Evolutionary conservation across 768 basidiomycete genomes (phyloP), one percentile per base, ranked within the genome.

Genomic region (Lanmaoa pseudosensibilis): DNA sequence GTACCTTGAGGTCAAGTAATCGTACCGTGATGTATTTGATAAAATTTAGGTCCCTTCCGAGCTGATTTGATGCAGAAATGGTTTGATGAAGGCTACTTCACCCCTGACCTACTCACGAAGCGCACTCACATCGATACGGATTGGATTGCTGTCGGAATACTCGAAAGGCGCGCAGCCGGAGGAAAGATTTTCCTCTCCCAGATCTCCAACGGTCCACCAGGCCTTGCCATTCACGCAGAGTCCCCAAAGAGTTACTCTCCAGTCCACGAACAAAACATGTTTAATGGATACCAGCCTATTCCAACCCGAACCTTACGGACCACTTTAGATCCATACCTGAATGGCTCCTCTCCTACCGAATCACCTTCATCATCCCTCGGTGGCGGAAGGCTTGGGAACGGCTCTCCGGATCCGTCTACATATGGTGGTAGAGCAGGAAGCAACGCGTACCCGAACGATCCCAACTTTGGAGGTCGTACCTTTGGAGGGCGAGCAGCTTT

Each of bases 61-160:
- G 92, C 92, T 27, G 84, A 88, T 58, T 63, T 89, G 52, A 96
- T 98, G 94, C 94, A 96, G 75, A 91, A 91, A 66, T 97, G 94
- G 94, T 87, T 86, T 68, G 85, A 92, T 49, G 90, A 89, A 64
- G 90, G 91, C 16, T 98, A 95, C 73, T 98, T 98, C 66, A 77
- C 83, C 10, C 76, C 85, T 27, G 87, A 92, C 59, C 80, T 98
- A 25, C 84, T 90, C 34, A 87, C 95, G 84, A 92, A 88, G 68
- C 85, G 94, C 45, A 83, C 82, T n/a, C 78, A 82, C 58, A 60
- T 88, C 50, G 90, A 92, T 67, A 64, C 66, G 13, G 81, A 85
- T 13, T 92, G 87, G 87, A 80, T 76, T 49, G 75, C 86, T 46
- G 83, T 92, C 9, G 82, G 79, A 51, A 82, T 81, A 46, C 75